These are phyloP conservation scores for Mycena filopes DNA, from an alignment of 768 basidiomycete species.

Conservation along the genomic window DNA sequence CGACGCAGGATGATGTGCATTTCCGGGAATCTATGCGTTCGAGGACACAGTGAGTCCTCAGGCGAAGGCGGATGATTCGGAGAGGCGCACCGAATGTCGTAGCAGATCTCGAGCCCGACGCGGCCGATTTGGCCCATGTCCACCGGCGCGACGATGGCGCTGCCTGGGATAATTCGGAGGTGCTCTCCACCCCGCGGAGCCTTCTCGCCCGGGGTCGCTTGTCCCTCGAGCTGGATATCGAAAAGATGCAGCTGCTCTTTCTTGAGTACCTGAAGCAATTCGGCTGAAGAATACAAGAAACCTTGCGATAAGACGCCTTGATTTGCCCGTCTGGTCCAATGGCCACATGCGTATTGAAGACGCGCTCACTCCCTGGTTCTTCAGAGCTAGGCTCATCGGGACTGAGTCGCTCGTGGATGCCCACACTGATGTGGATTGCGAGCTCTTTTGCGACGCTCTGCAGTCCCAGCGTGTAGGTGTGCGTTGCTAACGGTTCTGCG, in stretches of 20 bases:
- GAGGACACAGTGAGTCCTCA: not conserved
- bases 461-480: conserved; percentile 29
- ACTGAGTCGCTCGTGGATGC: conserved; percentile 29
- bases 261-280: not conserved
- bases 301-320: conserved; percentile 28
- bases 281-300: too few species aligned
- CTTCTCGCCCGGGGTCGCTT: conserved; percentile 14
- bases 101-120: conserved; percentile 33
- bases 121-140: conserved; percentile 30
- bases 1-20: conserved; percentile 33
- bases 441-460: conserved; percentile 27
- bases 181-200: conserved; percentile 26
- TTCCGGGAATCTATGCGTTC: conserved; percentile 27
- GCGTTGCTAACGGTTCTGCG: conserved; percentile 28
- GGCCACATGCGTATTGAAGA: conserved; percentile 30
- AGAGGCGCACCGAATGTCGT: conserved; percentile 30
- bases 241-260: conserved; percentile 28
- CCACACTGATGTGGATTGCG: conserved; percentile 27
- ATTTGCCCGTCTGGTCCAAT: conserved; percentile 29
- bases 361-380: conserved; percentile 33
- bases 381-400: conserved; percentile 22
- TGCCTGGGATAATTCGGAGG: conserved; percentile 27
- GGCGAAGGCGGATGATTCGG: not conserved
- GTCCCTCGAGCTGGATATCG: conserved; percentile 25
- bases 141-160: conserved; percentile 20